Base-by-base conservation (phyloP, 306 rosid species). In the Herpetospermum pedunculosum region DNA sequence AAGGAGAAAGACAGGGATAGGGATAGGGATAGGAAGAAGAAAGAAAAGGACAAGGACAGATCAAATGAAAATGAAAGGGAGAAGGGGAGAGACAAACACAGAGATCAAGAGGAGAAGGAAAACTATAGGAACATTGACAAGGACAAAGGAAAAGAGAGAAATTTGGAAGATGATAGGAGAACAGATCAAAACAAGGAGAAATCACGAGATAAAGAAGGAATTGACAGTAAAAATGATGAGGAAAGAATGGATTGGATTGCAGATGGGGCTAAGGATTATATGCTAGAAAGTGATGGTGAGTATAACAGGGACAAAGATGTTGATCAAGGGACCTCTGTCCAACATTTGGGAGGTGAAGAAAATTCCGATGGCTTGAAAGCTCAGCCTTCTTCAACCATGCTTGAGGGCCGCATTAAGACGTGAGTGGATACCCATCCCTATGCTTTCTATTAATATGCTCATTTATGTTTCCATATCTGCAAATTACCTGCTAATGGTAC, bases 341-440 rank as follows among this genome's bases (percentile, higher is more conserved):
- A 76, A 59, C 60, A 74, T 25, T 40, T 77, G 12, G 77, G 77
- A 38, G 78, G 41, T 74, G 90, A 83, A 62, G 84, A 57, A 38
- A 77, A 76, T 76, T 70, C 80, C 41, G 88, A 84, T 25, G 72
- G 85, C 15, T 57, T 77, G 30, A 65, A 76, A 40, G 62, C 57
- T 34, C 85, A 77, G 21, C 19, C 79, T 44, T 80, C 83, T 18
- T 46, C 91, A 52, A 54, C 78, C 21, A 89, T 85, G 84, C 86
- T 93, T 47, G 92, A 82, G 81, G 86, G 78, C 55, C 98, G 97
- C 78, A 86, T 93, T 53, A 44, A 82, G 78, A 91, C 74, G 98
- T 89, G 76, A 84, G 88, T 81, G 37, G 11, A 55, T 57, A 47
- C 52, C 50, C 19, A 6, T 69, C 15, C 35, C 6, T 49, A 29